Conservation (phyloP, 2,329 filamentous ascomycete genomes). For the Byssochlamys sp. region DNA sequence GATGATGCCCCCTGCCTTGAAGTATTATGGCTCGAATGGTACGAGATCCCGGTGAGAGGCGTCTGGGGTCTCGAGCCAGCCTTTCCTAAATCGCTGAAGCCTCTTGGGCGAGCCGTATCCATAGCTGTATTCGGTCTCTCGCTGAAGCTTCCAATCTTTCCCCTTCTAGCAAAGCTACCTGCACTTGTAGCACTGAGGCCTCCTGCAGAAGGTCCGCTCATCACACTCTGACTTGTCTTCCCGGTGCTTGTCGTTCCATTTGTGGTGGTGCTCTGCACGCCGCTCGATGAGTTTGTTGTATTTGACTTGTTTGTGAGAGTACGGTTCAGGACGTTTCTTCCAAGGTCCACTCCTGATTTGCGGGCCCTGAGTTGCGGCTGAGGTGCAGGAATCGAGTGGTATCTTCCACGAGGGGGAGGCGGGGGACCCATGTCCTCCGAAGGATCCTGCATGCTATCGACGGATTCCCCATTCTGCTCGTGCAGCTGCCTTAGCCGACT, state of each 20-base stretch:
- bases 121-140: conserved; percentile 39
- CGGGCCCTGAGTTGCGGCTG: conserved; percentile 29
- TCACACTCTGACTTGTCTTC: conserved; percentile 72
- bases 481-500: conserved; percentile 65
- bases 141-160: conserved; percentile 30
- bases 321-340: conserved; percentile 58
- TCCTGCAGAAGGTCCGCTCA: conserved; percentile 86
- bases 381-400: conserved; percentile 33
- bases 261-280: conserved; percentile 58
- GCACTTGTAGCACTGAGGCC: conserved; percentile 92
- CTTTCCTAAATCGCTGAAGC: conserved; percentile 28
- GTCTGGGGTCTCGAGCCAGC: conserved; percentile 38
- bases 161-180: conserved; percentile 77
- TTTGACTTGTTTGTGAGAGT: conserved; percentile 84
- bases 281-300: conserved; percentile 66
- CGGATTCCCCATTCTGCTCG: conserved; percentile 32
- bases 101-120: conserved; percentile 30
- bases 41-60: conserved; percentile 66
- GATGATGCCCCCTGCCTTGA: conserved; percentile 52
- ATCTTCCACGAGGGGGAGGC: conserved; percentile 45
- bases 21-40: conserved; percentile 74
- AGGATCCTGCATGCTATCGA: conserved; percentile 44
- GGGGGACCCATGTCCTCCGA: conserved; percentile 44
- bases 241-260: conserved; percentile 61
- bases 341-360: conserved; percentile 61